These are phyloP conservation scores for Fusarium setosum DNA, from an alignment of 2,329 filamentous ascomycete genomes.

Conservation along the genomic window DNA sequence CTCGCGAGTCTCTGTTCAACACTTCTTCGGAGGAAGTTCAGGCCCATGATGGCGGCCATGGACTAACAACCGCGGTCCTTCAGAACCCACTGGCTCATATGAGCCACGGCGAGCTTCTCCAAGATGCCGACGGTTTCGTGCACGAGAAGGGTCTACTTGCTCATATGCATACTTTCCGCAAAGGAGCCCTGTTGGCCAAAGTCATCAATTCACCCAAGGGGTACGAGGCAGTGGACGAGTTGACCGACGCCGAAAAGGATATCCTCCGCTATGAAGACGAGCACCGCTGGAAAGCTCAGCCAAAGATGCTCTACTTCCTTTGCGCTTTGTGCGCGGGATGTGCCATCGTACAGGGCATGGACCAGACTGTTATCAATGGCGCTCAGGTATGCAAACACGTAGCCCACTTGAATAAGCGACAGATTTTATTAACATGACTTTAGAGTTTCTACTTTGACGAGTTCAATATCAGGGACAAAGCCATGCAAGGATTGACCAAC, in stretches of 20 bases:
- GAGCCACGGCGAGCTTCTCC: constrained; percentile 28
- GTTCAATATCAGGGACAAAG: constrained; percentile 47
- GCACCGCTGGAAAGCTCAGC: constrained; percentile 66
- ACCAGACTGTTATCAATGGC: constrained; percentile 71
- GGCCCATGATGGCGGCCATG: background rate
- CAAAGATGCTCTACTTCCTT: constrained; percentile 53
- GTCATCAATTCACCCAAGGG: constrained; percentile 35
- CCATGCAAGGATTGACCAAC: constrained; percentile 64
- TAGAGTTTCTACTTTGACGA: constrained; percentile 49
- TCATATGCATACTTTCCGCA: constrained; percentile 53
- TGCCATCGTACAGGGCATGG: constrained; percentile 70
- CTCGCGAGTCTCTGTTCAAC: background rate
- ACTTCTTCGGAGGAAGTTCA: background rate
- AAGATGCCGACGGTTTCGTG: constrained; percentile 31
- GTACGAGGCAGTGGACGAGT: constrained; percentile 42
- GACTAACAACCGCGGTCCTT: constrained; percentile 14
- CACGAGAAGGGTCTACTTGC: constrained; percentile 55
- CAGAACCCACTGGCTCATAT: constrained; percentile 38
- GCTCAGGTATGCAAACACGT: constrained; percentile 49
- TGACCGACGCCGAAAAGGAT: constrained; percentile 50
- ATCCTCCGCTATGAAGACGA: constrained; percentile 56
- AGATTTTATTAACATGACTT: background rate
- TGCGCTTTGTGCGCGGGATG: constrained; percentile 63
- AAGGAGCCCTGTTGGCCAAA: constrained; percentile 51
- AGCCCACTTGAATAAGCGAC: background rate